Conservation (phyloP, 768 basidiomycete genomes). For the Candolleomyces eurysporus region DNA sequence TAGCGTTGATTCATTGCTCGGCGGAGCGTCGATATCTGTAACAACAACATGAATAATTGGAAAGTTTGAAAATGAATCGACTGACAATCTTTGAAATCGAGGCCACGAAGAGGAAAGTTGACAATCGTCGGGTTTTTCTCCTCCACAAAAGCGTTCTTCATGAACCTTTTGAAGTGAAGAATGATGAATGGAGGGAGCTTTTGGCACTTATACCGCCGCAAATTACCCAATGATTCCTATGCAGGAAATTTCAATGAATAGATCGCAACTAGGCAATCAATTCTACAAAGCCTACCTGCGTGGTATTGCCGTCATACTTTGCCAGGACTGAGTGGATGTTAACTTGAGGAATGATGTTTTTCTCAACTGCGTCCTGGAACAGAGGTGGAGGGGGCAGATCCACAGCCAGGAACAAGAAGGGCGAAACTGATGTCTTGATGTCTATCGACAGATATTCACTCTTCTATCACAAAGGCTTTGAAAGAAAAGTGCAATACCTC, state of each 20-base stretch:
- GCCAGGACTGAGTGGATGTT: conserved; percentile 84
- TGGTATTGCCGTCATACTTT: conserved; percentile 91
- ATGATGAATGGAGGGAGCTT: conserved; percentile 89
- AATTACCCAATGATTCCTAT: conserved; percentile 80
- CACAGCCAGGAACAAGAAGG: conserved; percentile 93
- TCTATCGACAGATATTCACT: conserved; percentile 46
- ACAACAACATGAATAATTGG: conserved; percentile 20
- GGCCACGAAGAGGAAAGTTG: conserved; percentile 90
- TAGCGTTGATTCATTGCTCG: conserved; percentile 56
- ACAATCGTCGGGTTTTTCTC: conserved; percentile 99
- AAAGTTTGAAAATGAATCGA: conserved; percentile 21
- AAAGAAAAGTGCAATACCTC: conserved; percentile 54
- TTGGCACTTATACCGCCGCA: conserved; percentile 89
- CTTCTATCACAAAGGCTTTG: conserved; percentile 2
- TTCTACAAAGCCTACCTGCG: conserved; percentile 57
- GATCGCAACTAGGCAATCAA: not conserved
- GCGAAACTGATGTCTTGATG: conserved; percentile 79
- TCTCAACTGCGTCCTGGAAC: conserved; percentile 94
- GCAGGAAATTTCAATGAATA: not conserved
- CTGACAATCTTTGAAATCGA: conserved; percentile 92
- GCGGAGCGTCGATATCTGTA: conserved; percentile 75
- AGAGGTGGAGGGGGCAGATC: conserved; percentile 97
- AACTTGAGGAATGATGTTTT: conserved; percentile 99
- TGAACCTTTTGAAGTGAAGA: conserved; percentile 94
- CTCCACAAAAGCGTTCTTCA: conserved; percentile 94